phyloP scores from a whole-genome alignment of 148 eudicot species.

The Chenopodium suecicum region DNA sequence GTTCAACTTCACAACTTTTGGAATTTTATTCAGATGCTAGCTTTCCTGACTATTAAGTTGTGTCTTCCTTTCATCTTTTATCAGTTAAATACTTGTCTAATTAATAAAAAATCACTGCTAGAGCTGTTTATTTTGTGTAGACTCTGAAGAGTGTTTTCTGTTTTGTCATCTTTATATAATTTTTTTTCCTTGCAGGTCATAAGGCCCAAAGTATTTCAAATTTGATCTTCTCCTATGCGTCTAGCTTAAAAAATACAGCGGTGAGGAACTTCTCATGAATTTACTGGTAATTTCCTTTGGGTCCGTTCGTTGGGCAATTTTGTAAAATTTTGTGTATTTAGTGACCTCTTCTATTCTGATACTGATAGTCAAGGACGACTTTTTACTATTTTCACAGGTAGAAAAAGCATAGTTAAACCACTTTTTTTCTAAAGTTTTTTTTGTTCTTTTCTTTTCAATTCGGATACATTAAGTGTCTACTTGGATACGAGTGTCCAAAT shows the following conservation, averaged over 20 bases:
- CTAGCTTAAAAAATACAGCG: conserved; percentile 62
- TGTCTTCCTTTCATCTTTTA: background rate
- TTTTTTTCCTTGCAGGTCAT: conserved; percentile 44
- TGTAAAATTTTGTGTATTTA: conserved; percentile 13
- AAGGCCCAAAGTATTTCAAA: conserved; percentile 50
- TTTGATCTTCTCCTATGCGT: conserved; percentile 56
- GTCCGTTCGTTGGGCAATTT: conserved; percentile 27
- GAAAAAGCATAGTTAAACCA: background rate
- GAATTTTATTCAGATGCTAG: background rate
- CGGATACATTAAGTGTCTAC: no score
- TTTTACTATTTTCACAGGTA: background rate
- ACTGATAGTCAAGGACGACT: background rate
- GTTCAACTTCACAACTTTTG: background rate
- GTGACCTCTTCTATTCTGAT: background rate
- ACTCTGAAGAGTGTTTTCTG: background rate
- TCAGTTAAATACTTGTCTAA: background rate
- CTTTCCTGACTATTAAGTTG: background rate
- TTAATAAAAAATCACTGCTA: no score
- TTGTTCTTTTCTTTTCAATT: background rate
- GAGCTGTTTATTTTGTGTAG: no score
- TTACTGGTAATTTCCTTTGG: conserved; percentile 47
- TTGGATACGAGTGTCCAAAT: no score
- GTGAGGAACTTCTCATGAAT: conserved; percentile 78
- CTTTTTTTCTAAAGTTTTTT: background rate
- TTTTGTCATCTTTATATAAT: conserved; percentile 10